Evolutionary conservation across 768 basidiomycete genomes (phyloP).

Genomic region (Tremella fuciformis): DNA sequence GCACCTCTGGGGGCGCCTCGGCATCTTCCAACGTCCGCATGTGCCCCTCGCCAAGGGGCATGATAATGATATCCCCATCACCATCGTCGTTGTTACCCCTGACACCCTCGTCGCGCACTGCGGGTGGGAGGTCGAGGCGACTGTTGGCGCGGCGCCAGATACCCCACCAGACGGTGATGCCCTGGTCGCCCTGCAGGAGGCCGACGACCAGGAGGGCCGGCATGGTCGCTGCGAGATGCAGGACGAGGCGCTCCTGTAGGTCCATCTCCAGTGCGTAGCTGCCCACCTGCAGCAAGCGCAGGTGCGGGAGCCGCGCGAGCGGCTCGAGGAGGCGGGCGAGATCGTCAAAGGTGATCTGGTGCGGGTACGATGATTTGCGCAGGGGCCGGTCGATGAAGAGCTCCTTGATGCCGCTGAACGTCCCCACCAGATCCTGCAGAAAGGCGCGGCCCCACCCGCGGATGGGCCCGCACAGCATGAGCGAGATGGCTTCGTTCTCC

Average conservation of each 20-base stretch:
- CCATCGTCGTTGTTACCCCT: no score
- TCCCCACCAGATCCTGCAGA: conserved; percentile 28
- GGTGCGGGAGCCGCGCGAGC: conserved; percentile 28
- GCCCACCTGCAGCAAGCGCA: conserved; percentile 46
- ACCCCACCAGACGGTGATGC: conserved; percentile 48
- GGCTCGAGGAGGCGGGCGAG: conserved; percentile 40
- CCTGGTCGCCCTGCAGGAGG: conserved; percentile 36
- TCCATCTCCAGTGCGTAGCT: conserved; percentile 36
- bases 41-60: no score
- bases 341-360: conserved; percentile 26
- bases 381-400: conserved; percentile 48
- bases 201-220: conserved; percentile 38
- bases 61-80: no score
- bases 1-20: no score
- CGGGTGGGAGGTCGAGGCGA: neutral
- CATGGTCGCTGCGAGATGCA: conserved; percentile 21
- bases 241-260: conserved; percentile 26
- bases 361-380: conserved; percentile 28
- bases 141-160: conserved; percentile 25
- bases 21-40: no score
- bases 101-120: no score
- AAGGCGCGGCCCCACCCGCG: conserved; percentile 39
- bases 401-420: conserved; percentile 43
- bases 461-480: conserved; percentile 49
- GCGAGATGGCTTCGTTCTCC: conserved; percentile 22